Evolutionary conservation across 2,329 filamentous ascomycete species (phyloP).

Genomic region (Epichloe hybrida): DNA sequence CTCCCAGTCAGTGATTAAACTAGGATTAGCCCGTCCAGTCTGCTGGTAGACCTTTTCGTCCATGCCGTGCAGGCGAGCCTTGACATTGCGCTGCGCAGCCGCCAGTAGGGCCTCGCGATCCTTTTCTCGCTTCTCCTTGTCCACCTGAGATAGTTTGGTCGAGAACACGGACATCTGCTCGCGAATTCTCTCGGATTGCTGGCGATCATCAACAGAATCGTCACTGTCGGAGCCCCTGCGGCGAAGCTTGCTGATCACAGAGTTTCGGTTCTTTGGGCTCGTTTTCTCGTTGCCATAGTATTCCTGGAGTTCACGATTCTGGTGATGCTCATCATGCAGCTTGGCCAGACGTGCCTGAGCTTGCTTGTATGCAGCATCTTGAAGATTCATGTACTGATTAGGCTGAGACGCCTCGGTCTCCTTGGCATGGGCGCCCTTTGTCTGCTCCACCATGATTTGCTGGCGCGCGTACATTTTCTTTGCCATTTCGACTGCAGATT

Average conservation of each 20-base stretch:
- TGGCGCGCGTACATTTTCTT: constrained; percentile 69
- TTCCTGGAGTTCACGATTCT: constrained; percentile 51
- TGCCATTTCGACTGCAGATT: constrained; percentile 81
- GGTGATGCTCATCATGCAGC: constrained; percentile 57
- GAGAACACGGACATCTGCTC: constrained; percentile 70
- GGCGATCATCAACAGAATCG: constrained; percentile 48
- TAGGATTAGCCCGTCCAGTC: constrained; percentile 58
- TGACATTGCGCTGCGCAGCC: constrained; percentile 76
- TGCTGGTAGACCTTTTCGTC: constrained; percentile 68
- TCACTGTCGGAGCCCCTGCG: constrained; percentile 53
- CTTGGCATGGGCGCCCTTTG: constrained; percentile 26
- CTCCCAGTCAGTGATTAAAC: constrained; percentile 65
- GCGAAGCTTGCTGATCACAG: constrained; percentile 41
- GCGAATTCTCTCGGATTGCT: constrained; percentile 58
- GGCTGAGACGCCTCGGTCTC: constrained; percentile 27
- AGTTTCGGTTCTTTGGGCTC: constrained; percentile 29
- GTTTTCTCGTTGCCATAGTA: constrained; percentile 53
- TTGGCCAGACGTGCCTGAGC: constrained; percentile 73
- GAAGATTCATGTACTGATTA: constrained; percentile 49
- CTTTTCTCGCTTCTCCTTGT: constrained; percentile 57
- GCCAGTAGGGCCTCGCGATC: constrained; percentile 67
- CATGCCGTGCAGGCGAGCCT: constrained; percentile 61
- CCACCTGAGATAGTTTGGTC: constrained; percentile 51
- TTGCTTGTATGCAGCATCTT: constrained; percentile 76
- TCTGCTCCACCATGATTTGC: constrained; percentile 44